Conservation (phyloP, 257 asterid genomes). For the Hygrophila difformis region DNA sequence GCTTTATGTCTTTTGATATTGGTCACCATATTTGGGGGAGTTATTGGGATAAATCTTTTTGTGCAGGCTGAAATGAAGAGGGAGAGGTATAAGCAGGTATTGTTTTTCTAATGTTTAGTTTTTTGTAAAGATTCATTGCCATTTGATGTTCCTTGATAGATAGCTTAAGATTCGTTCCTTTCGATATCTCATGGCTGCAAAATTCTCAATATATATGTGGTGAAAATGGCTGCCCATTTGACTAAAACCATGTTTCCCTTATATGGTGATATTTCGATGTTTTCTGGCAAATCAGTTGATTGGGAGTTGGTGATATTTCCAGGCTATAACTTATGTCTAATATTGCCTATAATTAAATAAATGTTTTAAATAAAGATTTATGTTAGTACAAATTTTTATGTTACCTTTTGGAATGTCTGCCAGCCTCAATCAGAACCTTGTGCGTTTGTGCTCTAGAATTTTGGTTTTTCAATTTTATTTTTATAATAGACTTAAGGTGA, state of each 20-base stretch:
- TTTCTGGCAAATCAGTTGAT: neutral
- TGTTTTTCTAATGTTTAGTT: slow-evolving; percentile 7
- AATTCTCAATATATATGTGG: neutral
- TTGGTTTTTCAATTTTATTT: too few relatives aligned
- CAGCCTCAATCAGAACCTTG: too few relatives aligned
- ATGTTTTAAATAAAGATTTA: too few relatives aligned
- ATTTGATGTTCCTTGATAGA: neutral
- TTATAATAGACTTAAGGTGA: too few relatives aligned
- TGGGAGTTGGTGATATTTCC: neutral
- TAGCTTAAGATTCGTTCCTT: neutral
- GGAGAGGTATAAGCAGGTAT: slow-evolving; percentile 71
- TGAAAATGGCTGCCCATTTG: neutral
- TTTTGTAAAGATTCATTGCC: neutral
- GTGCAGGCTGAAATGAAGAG: slow-evolving; percentile 69
- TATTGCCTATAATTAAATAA: too few relatives aligned
- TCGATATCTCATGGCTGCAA: neutral
- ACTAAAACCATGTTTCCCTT: neutral
- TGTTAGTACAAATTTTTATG: neutral
- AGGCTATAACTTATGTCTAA: neutral
- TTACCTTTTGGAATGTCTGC: neutral
- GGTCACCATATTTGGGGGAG: slow-evolving; percentile 5
- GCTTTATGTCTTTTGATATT: neutral
- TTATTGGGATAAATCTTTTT: slow-evolving; percentile 11
- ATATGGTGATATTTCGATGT: neutral
- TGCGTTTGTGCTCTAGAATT: too few relatives aligned